Conservation (phyloP, 306 rosid genomes). For the Ormosia emarginata region DNA sequence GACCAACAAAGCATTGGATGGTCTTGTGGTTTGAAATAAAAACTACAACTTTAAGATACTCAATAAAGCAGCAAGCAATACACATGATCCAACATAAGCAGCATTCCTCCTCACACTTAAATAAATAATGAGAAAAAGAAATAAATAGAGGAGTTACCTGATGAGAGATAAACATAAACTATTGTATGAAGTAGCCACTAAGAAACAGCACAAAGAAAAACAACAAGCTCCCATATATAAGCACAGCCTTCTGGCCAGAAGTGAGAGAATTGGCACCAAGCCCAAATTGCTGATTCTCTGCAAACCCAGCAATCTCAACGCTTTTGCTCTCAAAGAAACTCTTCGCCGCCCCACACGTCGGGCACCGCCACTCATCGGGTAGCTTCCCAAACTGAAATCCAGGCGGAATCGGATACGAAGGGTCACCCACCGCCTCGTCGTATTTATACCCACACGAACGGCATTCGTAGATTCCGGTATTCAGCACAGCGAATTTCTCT, state of each 20-base stretch:
- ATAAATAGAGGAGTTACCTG: no score
- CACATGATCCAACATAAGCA: background rate
- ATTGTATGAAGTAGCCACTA: constrained; percentile 87
- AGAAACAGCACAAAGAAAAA: constrained; percentile 74
- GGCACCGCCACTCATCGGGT: constrained; percentile 93
- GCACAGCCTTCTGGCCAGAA: constrained; percentile 82
- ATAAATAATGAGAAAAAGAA: no score
- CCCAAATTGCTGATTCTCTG: constrained; percentile 93
- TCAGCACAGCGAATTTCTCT: constrained; percentile 89
- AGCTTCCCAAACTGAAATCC: constrained; percentile 73
- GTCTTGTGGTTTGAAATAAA: background rate
- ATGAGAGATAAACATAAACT: constrained; percentile 9
- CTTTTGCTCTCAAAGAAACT: constrained; percentile 86
- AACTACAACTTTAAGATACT: background rate
- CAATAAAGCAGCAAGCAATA: background rate
- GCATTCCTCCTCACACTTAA: background rate
- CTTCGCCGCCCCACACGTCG: constrained; percentile 92
- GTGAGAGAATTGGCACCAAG: constrained; percentile 85
- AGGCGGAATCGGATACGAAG: constrained; percentile 80
- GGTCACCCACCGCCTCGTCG: constrained; percentile 83
- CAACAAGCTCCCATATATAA: constrained; percentile 77
- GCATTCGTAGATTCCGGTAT: constrained; percentile 88
- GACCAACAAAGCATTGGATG: no score
- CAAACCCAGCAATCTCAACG: constrained; percentile 92
- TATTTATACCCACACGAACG: constrained; percentile 91